These are phyloP conservation scores for Colletotrichum sp. DNA, from an alignment of 2,329 filamentous ascomycete species.

Conservation along the genomic window DNA sequence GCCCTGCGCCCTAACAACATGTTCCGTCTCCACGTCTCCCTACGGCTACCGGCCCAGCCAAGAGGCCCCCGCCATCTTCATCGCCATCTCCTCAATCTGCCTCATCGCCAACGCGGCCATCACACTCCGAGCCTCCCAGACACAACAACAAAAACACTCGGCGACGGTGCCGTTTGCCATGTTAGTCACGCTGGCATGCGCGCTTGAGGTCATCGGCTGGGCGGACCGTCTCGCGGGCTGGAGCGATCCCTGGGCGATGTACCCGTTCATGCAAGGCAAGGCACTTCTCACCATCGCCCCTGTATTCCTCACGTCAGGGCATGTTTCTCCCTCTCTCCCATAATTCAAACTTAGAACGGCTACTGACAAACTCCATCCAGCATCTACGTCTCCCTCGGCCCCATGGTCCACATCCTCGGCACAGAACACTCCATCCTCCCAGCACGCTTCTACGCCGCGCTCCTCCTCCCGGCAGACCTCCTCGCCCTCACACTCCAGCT, in stretches of 20 bases:
- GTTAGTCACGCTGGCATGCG: constrained; percentile 25
- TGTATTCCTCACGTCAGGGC: constrained; percentile 30
- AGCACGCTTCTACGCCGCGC: constrained; percentile 23
- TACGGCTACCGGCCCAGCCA: constrained; percentile 29
- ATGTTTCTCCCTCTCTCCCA: background rate
- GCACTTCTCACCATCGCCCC: constrained; percentile 31
- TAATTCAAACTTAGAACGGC: background rate
- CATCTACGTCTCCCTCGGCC: constrained; percentile 29
- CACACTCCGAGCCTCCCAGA: constrained; percentile 2
- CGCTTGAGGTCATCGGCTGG: constrained; percentile 29
- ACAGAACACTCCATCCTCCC: constrained; percentile 31
- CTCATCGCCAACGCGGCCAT: constrained; percentile 23
- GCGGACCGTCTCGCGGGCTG: constrained; percentile 25
- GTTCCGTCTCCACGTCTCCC: constrained; percentile 23
- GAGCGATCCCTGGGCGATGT: constrained; percentile 27
- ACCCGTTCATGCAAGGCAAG: constrained; percentile 25
- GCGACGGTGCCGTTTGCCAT: constrained; percentile 20
- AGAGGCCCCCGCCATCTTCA: constrained; percentile 20
- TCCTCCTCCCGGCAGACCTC: constrained; percentile 30
- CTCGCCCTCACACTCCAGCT: constrained; percentile 29
- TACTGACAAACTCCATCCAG: constrained; percentile 13
- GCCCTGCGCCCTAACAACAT: constrained; percentile 23
- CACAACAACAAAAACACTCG: background rate
- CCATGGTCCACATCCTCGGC: constrained; percentile 30
- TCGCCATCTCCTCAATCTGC: constrained; percentile 24